Conservation (phyloP, 345 rosid genomes). For the Sisymbrium irio region DNA sequence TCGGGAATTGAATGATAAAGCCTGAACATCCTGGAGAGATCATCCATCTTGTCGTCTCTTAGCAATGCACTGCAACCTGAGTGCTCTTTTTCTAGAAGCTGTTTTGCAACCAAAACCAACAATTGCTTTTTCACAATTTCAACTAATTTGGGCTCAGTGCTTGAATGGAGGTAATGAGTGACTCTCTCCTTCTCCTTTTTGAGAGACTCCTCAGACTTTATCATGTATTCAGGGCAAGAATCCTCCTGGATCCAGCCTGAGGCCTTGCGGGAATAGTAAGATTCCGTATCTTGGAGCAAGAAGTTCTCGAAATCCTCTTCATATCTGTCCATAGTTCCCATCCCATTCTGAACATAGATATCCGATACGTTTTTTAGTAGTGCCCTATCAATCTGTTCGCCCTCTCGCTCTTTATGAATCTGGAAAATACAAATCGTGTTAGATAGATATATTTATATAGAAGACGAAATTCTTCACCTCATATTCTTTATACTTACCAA, state of each 20-base stretch:
- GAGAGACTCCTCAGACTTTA: constrained; percentile 80
- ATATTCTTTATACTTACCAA: constrained; percentile 41
- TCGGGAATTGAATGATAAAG: constrained; percentile 54
- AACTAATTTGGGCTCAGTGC: constrained; percentile 67
- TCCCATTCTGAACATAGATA: constrained; percentile 71
- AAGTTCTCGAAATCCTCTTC: constrained; percentile 61
- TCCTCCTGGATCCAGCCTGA: constrained; percentile 68
- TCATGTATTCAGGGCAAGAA: constrained; percentile 78
- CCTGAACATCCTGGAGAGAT: constrained; percentile 84
- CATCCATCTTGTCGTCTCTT: constrained; percentile 62
- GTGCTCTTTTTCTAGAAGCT: constrained; percentile 74
- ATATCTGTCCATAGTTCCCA: constrained; percentile 52
- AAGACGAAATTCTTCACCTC: background rate
- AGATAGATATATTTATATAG: background rate
- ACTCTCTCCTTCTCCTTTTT: constrained; percentile 80
- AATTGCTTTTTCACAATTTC: constrained; percentile 60
- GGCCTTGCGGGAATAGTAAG: constrained; percentile 76
- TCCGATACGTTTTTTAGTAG: constrained; percentile 69
- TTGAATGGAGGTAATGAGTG: constrained; percentile 67
- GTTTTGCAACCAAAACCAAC: constrained; percentile 49
- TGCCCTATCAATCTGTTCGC: constrained; percentile 68
- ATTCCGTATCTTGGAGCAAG: constrained; percentile 56
- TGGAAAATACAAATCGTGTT: background rate
- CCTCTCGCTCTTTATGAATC: constrained; percentile 74
- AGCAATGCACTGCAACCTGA: constrained; percentile 82